Evolutionary conservation across 768 basidiomycete species (phyloP).

Genomic region (Collybia sp.): DNA sequence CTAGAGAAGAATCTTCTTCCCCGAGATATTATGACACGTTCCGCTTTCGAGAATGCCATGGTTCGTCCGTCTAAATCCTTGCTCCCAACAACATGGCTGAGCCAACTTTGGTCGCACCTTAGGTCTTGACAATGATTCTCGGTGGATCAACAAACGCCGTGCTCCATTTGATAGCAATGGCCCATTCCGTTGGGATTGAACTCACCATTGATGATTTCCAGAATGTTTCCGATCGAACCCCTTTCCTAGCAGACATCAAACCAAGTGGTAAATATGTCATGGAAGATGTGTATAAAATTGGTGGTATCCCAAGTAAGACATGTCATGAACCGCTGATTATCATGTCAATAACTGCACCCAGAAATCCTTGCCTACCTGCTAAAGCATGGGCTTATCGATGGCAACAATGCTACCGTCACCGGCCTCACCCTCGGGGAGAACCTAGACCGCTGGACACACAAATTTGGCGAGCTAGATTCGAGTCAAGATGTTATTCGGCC

Average conservation of each 20-base stretch:
- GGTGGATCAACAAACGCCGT: slow-evolving; percentile 99
- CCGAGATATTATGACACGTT: slow-evolving; percentile 92
- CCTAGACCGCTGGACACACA: slow-evolving; percentile 81
- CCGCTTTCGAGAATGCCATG: slow-evolving; percentile 98
- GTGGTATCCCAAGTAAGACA: slow-evolving; percentile 88
- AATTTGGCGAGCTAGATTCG: slow-evolving; percentile 69
- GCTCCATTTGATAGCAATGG: slow-evolving; percentile 93
- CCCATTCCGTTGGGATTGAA: slow-evolving; percentile 89
- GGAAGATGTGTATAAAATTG: slow-evolving; percentile 95
- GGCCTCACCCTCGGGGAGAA: slow-evolving; percentile 90
- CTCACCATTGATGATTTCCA: slow-evolving; percentile 93
- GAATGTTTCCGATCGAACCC: slow-evolving; percentile 83
- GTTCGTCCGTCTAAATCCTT: slow-evolving; percentile 33
- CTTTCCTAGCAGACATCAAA: slow-evolving; percentile 95
- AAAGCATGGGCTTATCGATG: slow-evolving; percentile 86
- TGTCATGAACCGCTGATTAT: slow-evolving; percentile 2
- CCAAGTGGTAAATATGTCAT: slow-evolving; percentile 98
- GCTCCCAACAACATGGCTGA: slow-evolving; percentile 1
- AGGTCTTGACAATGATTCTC: slow-evolving; percentile 95
- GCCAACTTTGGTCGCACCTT: slow-evolving; percentile 4
- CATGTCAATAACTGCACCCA: slow-evolving; percentile 21
- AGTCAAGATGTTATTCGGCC: slow-evolving; percentile 87
- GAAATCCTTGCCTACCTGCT: slow-evolving; percentile 84
- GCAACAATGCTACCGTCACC: slow-evolving; percentile 87
- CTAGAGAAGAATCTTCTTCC: slow-evolving; percentile 91